phyloP scores from a whole-genome alignment of 352 stramenopile genomes.

The Phytophthora idaei region DNA sequence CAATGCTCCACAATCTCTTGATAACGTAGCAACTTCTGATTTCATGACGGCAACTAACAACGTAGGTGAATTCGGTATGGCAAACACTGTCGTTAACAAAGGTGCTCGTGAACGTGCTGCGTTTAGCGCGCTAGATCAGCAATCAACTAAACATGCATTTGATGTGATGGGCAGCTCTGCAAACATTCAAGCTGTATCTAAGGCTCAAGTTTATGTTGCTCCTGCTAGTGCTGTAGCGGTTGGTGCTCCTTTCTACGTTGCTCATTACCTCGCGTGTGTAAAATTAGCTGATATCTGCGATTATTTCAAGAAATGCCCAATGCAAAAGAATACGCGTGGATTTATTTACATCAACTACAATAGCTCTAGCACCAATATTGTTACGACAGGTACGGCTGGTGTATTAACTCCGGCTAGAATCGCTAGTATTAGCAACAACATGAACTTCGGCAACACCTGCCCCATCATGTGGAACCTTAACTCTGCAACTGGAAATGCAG shows the following conservation, averaged over 20 bases:
- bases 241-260: constrained; percentile 5
- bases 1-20: not conserved
- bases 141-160: constrained; percentile 3
- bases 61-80: constrained; percentile 2
- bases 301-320: constrained; percentile 3
- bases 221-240: not conserved
- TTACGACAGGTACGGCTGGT: not conserved
- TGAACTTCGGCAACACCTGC: constrained; percentile 16
- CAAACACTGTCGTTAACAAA: not conserved
- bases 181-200: constrained; percentile 5
- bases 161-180: not conserved
- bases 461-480: constrained; percentile 2
- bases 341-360: constrained; percentile 12
- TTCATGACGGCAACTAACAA: not conserved
- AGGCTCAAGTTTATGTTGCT: constrained; percentile 1
- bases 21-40: not conserved
- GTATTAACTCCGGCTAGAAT: not conserved
- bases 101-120: not conserved
- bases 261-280: constrained; percentile 11
- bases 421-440: not conserved
- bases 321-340: constrained; percentile 11
- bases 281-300: not conserved
- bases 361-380: not conserved
- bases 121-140: not conserved
- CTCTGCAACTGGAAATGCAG: not conserved